Conservation (phyloP, 2,329 filamentous ascomycete genomes). For the Exophiala calicioides region DNA sequence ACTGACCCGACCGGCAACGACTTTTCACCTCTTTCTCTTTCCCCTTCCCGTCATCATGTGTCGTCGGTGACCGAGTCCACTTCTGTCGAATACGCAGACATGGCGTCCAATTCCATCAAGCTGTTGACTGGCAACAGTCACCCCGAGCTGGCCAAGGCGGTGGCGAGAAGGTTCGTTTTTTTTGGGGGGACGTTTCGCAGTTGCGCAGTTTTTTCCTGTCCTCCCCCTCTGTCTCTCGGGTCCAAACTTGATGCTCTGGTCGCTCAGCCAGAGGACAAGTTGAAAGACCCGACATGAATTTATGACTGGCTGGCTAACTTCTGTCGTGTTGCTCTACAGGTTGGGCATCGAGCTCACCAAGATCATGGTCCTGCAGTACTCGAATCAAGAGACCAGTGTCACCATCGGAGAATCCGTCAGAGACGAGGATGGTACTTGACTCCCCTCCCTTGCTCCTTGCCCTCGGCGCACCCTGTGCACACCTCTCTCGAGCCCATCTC, state of each 20-base stretch:
- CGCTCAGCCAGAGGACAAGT: background rate
- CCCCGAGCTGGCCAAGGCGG: conserved; percentile 68
- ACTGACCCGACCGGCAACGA: conserved; percentile 13
- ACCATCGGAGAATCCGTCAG: conserved; percentile 94
- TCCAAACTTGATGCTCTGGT: background rate
- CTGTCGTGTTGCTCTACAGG: conserved; percentile 39
- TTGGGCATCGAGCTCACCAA: conserved; percentile 68
- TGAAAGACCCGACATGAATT: conserved; percentile 1
- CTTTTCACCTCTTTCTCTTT: conserved; percentile 12
- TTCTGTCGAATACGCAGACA: conserved; percentile 36
- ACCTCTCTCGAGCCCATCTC: conserved; percentile 1
- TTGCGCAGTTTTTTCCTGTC: too few species aligned
- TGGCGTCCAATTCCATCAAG: conserved; percentile 71
- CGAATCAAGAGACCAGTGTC: conserved; percentile 65
- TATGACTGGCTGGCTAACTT: too few species aligned
- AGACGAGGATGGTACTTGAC: conserved; percentile 80
- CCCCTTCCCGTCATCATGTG: conserved; percentile 22
- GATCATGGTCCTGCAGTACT: conserved; percentile 68
- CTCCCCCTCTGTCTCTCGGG: background rate
- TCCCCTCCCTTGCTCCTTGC: conserved; percentile 13
- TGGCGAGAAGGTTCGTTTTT: conserved; percentile 62
- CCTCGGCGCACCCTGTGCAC: too few species aligned
- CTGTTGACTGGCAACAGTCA: conserved; percentile 75
- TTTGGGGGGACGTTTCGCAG: too few species aligned
- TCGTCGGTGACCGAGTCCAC: conserved; percentile 24